These are phyloP conservation scores for Pterocarpus macrocarpus DNA, from an alignment of 306 rosid species.

Conservation along the genomic window DNA sequence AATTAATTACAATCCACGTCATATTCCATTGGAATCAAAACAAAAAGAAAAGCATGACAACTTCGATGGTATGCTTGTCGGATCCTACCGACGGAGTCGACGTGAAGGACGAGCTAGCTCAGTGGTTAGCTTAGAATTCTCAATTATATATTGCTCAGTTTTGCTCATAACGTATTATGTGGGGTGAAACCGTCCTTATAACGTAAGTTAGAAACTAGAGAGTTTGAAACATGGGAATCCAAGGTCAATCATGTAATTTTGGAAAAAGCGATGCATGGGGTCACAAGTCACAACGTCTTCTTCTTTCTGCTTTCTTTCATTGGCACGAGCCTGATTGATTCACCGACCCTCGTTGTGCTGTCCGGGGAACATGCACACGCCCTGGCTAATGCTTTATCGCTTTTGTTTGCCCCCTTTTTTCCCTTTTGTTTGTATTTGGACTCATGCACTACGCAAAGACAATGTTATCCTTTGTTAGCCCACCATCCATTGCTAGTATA, in stretches of 20 bases:
- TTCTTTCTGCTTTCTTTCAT: constrained; percentile 46
- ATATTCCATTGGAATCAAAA: neutral
- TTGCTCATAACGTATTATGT: neutral
- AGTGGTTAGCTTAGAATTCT: neutral
- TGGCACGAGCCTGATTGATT: constrained; percentile 22
- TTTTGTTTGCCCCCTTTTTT: constrained; percentile 39
- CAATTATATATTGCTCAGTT: neutral
- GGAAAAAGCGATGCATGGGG: constrained; percentile 44
- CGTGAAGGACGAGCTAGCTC: neutral
- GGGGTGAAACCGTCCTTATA: constrained; percentile 18
- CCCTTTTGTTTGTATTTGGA: constrained; percentile 52
- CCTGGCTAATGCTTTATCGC: constrained; percentile 50
- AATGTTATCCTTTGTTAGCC: constrained; percentile 39
- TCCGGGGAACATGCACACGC: constrained; percentile 63
- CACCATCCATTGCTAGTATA: neutral
- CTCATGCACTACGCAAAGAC: constrained; percentile 55
- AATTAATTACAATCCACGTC: neutral
- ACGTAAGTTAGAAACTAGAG: neutral
- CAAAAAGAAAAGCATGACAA: neutral
- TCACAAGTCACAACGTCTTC: constrained; percentile 47
- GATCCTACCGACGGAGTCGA: constrained; percentile 45
- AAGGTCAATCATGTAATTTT: constrained; percentile 32
- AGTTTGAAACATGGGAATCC: constrained; percentile 15
- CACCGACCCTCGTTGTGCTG: constrained; percentile 41
- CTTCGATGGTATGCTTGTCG: constrained; percentile 33